phyloP scores from a whole-genome alignment of 805 yeast species.

The Saturnispora zaruensis region DNA sequence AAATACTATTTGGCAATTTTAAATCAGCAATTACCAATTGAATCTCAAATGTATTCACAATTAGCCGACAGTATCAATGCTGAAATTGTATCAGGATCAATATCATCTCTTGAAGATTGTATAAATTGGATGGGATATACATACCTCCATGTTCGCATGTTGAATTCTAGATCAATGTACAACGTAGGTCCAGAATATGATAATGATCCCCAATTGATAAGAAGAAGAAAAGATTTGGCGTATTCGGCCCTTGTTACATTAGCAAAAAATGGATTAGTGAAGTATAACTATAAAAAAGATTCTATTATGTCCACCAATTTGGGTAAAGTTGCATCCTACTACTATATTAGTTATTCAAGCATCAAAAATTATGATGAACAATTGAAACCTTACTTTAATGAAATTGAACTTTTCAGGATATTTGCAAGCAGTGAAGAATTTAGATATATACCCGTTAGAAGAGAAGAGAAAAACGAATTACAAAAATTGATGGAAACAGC shows the following conservation, averaged over 20 bases:
- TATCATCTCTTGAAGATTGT: constrained; percentile 56
- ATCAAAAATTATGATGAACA: constrained; percentile 57
- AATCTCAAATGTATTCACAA: constrained; percentile 69
- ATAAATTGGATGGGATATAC: constrained; percentile 73
- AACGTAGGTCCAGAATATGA: constrained; percentile 62
- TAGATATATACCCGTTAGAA: constrained; percentile 71
- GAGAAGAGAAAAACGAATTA: constrained; percentile 75
- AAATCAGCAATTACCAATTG: constrained; percentile 87
- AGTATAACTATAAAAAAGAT: constrained; percentile 46
- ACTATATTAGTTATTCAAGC: constrained; percentile 70
- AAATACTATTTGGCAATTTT: constrained; percentile 85
- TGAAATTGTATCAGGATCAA: constrained; percentile 69
- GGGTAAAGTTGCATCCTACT: constrained; percentile 81
- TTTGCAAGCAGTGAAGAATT: constrained; percentile 84
- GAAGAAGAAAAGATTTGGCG: constrained; percentile 55
- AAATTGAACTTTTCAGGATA: constrained; percentile 66
- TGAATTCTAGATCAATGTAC: constrained; percentile 61
- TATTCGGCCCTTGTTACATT: constrained; percentile 69
- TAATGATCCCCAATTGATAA: constrained; percentile 38
- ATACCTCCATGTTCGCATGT: constrained; percentile 73
- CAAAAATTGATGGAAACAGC: constrained; percentile 57
- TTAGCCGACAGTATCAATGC: constrained; percentile 78
- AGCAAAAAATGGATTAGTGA: constrained; percentile 46
- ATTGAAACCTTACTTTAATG: constrained; percentile 54
- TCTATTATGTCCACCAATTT: constrained; percentile 51